Base-by-base conservation (phyloP, 2,329 filamentous ascomycete genomes). In the Fusarium austroafricanum region DNA sequence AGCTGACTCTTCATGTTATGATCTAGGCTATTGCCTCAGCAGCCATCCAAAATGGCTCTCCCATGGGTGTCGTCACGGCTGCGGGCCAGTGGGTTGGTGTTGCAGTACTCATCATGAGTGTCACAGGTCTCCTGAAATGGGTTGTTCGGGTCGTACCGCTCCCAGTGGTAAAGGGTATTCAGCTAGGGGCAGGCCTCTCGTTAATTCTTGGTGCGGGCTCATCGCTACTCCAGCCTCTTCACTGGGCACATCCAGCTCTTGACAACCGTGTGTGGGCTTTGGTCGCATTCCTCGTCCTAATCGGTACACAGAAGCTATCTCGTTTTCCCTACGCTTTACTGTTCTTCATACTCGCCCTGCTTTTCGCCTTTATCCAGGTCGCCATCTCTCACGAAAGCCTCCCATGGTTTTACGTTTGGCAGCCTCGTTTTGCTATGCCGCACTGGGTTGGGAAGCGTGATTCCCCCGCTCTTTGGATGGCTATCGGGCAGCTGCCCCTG, bases 131-230 rank as follows among this genome's bases (percentile, higher is more conserved):
- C n/a, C 82, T 97, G 31, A 85, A 84, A 58, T 91, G 89, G 84
- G 89, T 93, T 51, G 90, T 92, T 10, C 80, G 83, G n/a, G 83
- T 89, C 15, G 91, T 96, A 10, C 95, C 95, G 1, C 87, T 94
- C 15, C 92, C 94, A 0, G 91, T 98, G 1, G 90, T 98, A 53
- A 97, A 97, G 76, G 95, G 95, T 29, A 97, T 98, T 69, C 96
- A 98, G 79, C 88, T 97, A 46, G 95, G 95, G 37, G 95, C 95
- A 6, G 95, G 95, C 2, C 83, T 98, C 46, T 93, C 91, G 17
- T 85, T 98, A 17, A 87, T 94, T 54, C 85, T 97, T 58, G 91
- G 92, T 14, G 92, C 93, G 10, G 93, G 92, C 5, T 83, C 84
- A 1, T 86, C 83, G 45, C 84, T 96, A 59, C 83, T 96, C 14